A percentile compares a stretch with the other conserved stretches of the same genome.
Conservation (phyloP, 768 basidiomycete genomes). For the Sporobolomyces roseus region DNA sequence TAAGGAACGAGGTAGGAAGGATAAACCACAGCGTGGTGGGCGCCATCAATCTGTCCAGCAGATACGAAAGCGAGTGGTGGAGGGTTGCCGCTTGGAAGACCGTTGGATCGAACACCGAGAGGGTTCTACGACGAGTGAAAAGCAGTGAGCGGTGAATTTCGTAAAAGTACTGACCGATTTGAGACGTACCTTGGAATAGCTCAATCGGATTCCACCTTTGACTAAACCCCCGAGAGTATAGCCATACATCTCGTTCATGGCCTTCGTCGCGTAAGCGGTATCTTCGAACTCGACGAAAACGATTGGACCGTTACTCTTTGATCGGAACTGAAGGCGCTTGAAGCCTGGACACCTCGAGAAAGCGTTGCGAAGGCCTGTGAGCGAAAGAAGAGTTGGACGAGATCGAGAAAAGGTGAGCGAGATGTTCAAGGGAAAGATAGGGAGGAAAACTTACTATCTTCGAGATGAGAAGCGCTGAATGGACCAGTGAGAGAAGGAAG, state of each 20-base stretch:
- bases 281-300: conserved; percentile 99
- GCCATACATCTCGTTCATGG: conserved; percentile 86
- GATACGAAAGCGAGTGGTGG: not conserved
- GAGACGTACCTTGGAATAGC: conserved; percentile 66
- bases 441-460: conserved; percentile 59
- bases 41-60: not conserved
- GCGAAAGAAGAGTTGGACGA: not conserved
- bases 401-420: not conserved
- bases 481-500: conserved; percentile 48
- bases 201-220: conserved; percentile 89
- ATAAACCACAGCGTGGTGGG: not conserved
- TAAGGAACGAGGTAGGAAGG: conserved; percentile 7
- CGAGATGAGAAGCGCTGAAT: conserved; percentile 72
- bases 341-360: conserved; percentile 78
- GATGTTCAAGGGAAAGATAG: too few relatives aligned
- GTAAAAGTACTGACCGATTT: not conserved
- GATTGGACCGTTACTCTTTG: conserved; percentile 97
- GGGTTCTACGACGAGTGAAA: conserved; percentile 61
- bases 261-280: conserved; percentile 73
- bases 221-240: conserved; percentile 84
- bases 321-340: conserved; percentile 86
- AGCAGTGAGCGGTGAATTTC: not conserved
- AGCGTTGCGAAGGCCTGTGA: conserved; percentile 60
- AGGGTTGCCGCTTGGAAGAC: conserved; percentile 13
- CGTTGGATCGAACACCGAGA: conserved; percentile 57